Conservation (phyloP, 2,329 filamentous ascomycete genomes). For the Aureobasidium sp. region DNA sequence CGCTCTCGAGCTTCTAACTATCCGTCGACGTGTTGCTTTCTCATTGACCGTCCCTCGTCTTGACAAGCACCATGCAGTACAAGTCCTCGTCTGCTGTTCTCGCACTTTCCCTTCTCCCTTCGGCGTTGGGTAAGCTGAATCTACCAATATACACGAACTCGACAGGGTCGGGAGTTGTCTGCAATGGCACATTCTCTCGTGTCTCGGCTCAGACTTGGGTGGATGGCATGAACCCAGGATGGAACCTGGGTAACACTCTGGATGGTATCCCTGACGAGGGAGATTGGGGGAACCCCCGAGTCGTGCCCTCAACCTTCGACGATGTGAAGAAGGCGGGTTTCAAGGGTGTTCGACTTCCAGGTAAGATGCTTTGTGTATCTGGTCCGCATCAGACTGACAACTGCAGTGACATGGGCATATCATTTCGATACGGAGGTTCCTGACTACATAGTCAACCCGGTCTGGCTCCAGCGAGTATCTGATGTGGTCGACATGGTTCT, state of each 20-base stretch:
- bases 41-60: neutral
- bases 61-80: neutral
- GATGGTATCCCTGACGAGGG: conserved; percentile 49
- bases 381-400: neutral
- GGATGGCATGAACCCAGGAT: conserved; percentile 44
- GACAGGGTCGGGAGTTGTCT: conserved; percentile 17
- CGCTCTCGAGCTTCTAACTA: neutral
- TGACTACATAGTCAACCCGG: conserved; percentile 44
- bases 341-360: conserved; percentile 49
- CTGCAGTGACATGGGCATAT: conserved; percentile 47
- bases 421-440: conserved; percentile 45
- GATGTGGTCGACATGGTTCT: conserved; percentile 50
- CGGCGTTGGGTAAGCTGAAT: neutral
- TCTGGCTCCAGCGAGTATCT: conserved; percentile 49
- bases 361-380: conserved; percentile 18
- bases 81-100: neutral
- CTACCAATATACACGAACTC: neutral
- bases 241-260: conserved; percentile 54
- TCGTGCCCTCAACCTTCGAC: conserved; percentile 42
- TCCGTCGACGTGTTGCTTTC: neutral
- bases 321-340: conserved; percentile 46
- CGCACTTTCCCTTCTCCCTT: neutral
- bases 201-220: conserved; percentile 41
- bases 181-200: conserved; percentile 34
- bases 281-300: conserved; percentile 49